A percentile compares a stretch with the other conserved stretches of the same genome.
Evolutionary conservation across 768 basidiomycete genomes (phyloP).

Genomic region (Tulasnella sp.): DNA sequence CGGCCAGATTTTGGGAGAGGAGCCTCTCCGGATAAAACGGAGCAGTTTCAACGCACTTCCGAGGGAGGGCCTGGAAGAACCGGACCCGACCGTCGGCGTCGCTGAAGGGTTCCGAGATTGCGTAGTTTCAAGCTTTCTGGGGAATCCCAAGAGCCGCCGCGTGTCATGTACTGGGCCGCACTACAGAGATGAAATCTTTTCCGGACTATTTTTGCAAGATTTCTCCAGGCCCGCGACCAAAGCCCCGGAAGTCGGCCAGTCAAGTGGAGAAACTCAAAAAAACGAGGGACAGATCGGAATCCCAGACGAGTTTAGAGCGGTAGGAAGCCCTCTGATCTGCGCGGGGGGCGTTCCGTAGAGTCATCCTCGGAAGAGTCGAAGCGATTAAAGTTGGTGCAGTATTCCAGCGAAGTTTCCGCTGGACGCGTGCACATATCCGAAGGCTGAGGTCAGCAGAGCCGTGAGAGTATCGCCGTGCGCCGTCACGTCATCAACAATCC

Average conservation of each 20-base stretch:
- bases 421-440: not conserved
- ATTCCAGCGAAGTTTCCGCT: not conserved
- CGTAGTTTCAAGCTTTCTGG: slow-evolving; percentile 11
- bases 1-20: not conserved
- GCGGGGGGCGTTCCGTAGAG: not conserved
- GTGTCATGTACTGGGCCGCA: not conserved
- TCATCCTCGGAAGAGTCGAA: slow-evolving; percentile 7
- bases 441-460: not conserved
- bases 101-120: slow-evolving; percentile 6
- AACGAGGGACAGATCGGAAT: not conserved
- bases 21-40: slow-evolving; percentile 11
- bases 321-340: not conserved
- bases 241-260: not conserved
- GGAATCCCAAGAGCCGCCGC: slow-evolving; percentile 1
- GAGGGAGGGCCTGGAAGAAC: slow-evolving; percentile 9
- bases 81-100: slow-evolving; percentile 2
- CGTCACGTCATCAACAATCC: not conserved
- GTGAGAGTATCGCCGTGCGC: not conserved
- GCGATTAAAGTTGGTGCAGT: not conserved
- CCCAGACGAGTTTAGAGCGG: not conserved
- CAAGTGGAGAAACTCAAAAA: slow-evolving; percentile 7
- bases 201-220: slow-evolving; percentile 5
- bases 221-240: not conserved
- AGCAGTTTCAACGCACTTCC: slow-evolving; percentile 2
- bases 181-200: not conserved